Base-by-base conservation (phyloP, 176 grass and related monocot species). In the Luzula sylvatica region DNA sequence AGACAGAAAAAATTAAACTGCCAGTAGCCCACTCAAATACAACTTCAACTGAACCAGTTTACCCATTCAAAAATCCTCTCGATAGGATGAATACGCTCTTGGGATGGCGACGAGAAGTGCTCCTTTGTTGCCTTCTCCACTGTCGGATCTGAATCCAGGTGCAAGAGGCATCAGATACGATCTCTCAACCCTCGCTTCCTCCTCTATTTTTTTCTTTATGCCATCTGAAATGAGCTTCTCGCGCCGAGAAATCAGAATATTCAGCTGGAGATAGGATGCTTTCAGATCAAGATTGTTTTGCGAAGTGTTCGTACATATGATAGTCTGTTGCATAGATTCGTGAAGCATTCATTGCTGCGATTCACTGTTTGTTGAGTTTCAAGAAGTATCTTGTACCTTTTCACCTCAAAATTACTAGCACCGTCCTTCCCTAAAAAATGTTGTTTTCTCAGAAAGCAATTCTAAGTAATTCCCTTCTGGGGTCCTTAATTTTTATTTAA, bases 71-170 rank as follows among this genome's bases (percentile, higher is more conserved):
- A 71, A 69, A 82, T 48, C 65, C 62, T 56, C 65, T 71, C 11
- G 77, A 75, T 25, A 50, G 77, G 23, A 86, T 78, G 26, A 69
- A 74, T 56, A 93, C 78, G 65, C 80, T 78, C 81, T 71, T 93
- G 40, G 70, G 70, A 39, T 75, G 38, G 43, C 23, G n/a, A n/a
- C 48, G 8, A 58, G 62, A 26, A 51, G 53, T 53, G 77, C 30
- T 22, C 58, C 55, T 28, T 64, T 59, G 40, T 51, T 72, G 9
- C 69, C 22, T 19, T 53, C 46, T 8, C 43, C 64, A 20, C 70
- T 61, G 39, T 48, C 72, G 28, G 42, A 67, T 62, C 41, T 74
- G 11, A 26, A 65, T 35, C 30, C 30, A 9, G 9, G 5, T 4
- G 30, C 5, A 0, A 51, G 62, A 57, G 32, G 68, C 3, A 28